Conservation (phyloP, 768 basidiomycete genomes). For the Astraeus odoratus region DNA sequence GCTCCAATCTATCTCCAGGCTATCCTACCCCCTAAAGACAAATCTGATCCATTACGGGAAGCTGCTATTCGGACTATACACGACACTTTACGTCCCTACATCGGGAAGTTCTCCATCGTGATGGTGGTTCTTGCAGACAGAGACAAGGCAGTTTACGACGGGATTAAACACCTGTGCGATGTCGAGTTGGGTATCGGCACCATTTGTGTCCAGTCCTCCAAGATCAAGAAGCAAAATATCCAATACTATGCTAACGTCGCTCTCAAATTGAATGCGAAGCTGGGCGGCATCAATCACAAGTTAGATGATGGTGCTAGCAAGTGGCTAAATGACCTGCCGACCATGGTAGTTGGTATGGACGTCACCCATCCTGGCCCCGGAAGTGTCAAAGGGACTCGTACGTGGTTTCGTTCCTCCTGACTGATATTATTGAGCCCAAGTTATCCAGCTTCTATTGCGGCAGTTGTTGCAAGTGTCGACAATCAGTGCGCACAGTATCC, state of each 20-base stretch:
- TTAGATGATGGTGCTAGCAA: conserved; percentile 26
- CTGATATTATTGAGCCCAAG: background rate
- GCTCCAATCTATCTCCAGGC: conserved; percentile 34
- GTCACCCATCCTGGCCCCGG: conserved; percentile 73
- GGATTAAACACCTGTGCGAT: conserved; percentile 39
- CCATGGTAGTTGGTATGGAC: conserved; percentile 44
- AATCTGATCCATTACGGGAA: conserved; percentile 41
- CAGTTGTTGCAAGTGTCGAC: conserved; percentile 41
- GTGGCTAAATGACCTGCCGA: conserved; percentile 33
- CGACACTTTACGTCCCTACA: conserved; percentile 25
- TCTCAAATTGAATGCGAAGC: conserved; percentile 43
- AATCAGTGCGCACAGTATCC: conserved; percentile 37
- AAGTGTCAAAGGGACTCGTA: conserved; percentile 39
- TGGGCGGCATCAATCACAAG: conserved; percentile 41
- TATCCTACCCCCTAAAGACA: conserved; percentile 38
- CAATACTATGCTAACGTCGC: conserved; percentile 44
- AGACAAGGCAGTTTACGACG: conserved; percentile 36
- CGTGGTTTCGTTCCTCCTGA: background rate
- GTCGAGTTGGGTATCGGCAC: conserved; percentile 40
- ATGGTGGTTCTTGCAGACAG: conserved; percentile 35
- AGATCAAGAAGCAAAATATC: conserved; percentile 44
- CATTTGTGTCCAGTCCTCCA: conserved; percentile 59
- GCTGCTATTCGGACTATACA: conserved; percentile 39
- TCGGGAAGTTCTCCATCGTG: conserved; percentile 20
- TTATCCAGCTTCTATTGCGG: conserved; percentile 35